phyloP scores from a whole-genome alignment of 306 rosid species.

The Prunus kanzakura region DNA sequence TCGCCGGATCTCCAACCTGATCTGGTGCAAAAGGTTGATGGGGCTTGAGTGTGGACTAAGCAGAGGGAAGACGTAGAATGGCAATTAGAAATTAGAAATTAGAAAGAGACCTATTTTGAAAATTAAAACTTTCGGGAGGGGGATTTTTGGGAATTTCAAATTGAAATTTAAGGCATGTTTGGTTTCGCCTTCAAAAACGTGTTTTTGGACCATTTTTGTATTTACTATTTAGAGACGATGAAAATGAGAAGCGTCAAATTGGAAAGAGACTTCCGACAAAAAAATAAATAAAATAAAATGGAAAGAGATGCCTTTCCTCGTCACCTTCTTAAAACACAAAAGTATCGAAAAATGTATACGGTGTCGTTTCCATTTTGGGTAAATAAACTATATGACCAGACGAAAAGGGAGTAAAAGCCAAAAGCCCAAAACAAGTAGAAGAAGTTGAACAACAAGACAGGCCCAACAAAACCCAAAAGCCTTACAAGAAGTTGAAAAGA shows the following conservation, averaged over 20 bases:
- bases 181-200: constrained; percentile 8
- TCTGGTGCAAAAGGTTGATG: constrained; percentile 30
- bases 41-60: constrained; percentile 35
- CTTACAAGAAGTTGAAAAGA: too few species aligned
- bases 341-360: too few species aligned
- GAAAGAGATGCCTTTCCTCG: not conserved
- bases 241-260: not conserved
- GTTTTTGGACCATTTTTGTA: not conserved
- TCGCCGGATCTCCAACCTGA: constrained; percentile 47
- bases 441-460: not conserved
- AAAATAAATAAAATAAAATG: not conserved
- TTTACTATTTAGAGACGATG: not conserved
- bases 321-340: not conserved
- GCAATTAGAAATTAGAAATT: constrained; percentile 3
- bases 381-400: too few species aligned
- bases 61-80: constrained; percentile 20
- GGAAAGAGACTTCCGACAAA: not conserved
- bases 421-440: not conserved
- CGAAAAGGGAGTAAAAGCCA: not conserved
- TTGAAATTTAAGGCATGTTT: not conserved
- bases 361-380: too few species aligned
- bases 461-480: not conserved
- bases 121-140: not conserved
- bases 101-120: not conserved
- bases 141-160: not conserved